Base-by-base conservation (phyloP, 1,284 basidiomycete species). In the Sphaerobolus stellatus region DNA sequence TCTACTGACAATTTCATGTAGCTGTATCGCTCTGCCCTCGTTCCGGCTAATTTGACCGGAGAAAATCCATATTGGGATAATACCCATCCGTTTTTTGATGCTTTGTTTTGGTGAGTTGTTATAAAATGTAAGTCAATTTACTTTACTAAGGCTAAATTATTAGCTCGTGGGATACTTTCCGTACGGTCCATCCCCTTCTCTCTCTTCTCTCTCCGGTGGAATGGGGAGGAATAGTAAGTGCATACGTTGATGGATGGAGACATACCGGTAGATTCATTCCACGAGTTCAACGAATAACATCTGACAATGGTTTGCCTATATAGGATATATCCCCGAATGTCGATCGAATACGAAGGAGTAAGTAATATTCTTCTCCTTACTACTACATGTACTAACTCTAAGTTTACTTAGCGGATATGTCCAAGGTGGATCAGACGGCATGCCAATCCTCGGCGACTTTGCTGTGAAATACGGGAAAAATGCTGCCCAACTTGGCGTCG, bases 171-270 rank as follows among this genome's bases (percentile, higher is more conserved):
- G 79, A 81, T 57, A 75, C 75, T 0, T 77, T 77, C 70, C 71
- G 77, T 40, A 79, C 76, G 2, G 72, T 78, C 0, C 75, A 76
- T 56, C 77, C 77, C 22, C 66, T 75, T 33, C 70, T 76, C 13
- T 78, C 75, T 7, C 59, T 78, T 25, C 68, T 71, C 3, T 73
- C 73, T 1, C 77, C 78, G 5, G 52, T 57, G 28, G 75, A 75
- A 61, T 79, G 75, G 75, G 62, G 71, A 1, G 70, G 75, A 54
- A 78, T 79, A 22, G 71, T 78, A 5, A 76, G 70, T 46, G 69
- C 75, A 0, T 79, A 79, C 58, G 64, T 80, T 20, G 78, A 80
- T 62, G 78, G 77, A 14, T 79, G 77, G 77, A 66, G 77, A 45
- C 59, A 77, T 50, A 74, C 73, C 20, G 77, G 76, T 75, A 27